Evolutionary conservation across 495 filamentous ascomycete species (phyloP).

Genomic region (Podospora anserina): DNA sequence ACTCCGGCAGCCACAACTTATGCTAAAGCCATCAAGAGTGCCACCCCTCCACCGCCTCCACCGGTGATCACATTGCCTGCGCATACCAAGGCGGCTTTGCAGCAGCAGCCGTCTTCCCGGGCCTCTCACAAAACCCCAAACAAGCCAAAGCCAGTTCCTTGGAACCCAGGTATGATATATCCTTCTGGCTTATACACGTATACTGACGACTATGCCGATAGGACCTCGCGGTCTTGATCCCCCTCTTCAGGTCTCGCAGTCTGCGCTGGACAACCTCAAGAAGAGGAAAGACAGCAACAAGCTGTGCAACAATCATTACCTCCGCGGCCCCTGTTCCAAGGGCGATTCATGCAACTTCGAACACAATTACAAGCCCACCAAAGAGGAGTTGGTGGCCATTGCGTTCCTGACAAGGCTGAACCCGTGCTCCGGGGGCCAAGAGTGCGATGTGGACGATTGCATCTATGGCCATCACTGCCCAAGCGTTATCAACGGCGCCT

Average conservation of each 20-base stretch:
- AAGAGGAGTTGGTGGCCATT: slow-evolving; percentile 64
- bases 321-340: slow-evolving; percentile 70
- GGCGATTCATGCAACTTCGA: slow-evolving; percentile 71
- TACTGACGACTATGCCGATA: too few relatives aligned
- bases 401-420: slow-evolving; percentile 71
- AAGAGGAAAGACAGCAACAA: slow-evolving; percentile 74
- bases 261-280: slow-evolving; percentile 69
- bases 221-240: slow-evolving; percentile 51
- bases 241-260: slow-evolving; percentile 46
- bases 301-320: slow-evolving; percentile 81
- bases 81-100: slow-evolving; percentile 18
- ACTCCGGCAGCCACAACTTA: slow-evolving; percentile 27
- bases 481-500: slow-evolving; percentile 40
- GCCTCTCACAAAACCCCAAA: neutral
- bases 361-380: slow-evolving; percentile 67
- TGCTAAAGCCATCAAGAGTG: slow-evolving; percentile 33
- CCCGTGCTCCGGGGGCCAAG: slow-evolving; percentile 69
- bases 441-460: slow-evolving; percentile 72
- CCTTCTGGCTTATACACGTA: too few relatives aligned
- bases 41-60: slow-evolving; percentile 39
- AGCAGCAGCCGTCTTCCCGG: slow-evolving; percentile 4
- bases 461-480: slow-evolving; percentile 74
- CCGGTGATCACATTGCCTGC: slow-evolving; percentile 38
- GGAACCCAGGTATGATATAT: slow-evolving; percentile 38
- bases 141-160: slow-evolving; percentile 17